Base-by-base conservation (phyloP, 1,284 basidiomycete genomes). In the Sporisorium iseilematis-ciliati region DNA sequence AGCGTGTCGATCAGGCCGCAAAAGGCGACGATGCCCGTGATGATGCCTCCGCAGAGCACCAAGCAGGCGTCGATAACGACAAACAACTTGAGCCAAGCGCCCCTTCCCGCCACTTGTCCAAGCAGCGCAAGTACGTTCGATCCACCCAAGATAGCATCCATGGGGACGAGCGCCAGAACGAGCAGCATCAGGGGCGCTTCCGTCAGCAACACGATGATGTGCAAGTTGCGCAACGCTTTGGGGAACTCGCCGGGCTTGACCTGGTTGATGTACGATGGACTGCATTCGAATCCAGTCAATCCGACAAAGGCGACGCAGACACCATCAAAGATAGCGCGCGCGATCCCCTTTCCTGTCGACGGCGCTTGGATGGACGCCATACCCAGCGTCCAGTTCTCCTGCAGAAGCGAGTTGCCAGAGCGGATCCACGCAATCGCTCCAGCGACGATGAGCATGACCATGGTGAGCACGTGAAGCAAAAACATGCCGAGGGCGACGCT, bases 41-140 rank as follows among this genome's bases (percentile, higher is more conserved):
- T 74, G 63, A 80, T 77, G 26, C 79, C 79, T 21, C 79, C 79
- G 51, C 70, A 74, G 11, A 80, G 68, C 18, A 80, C 79, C 38
- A 78, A 12, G 40, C 60, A 67, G 8, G 79, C 79, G 56, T 80
- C 79, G 20, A 76, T 51, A 5, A 77, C 66, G 7, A 80, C 68
- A 43, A 79, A 55, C n/a, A 76, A 18, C 46, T 75, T 69, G 56
- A 80, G 74, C 65, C 69, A 74, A 1, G 48, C 56, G 10, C 78
- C 78, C 51, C 54, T 65, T 0, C 65, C 74, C 2, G 67, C 68
- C 7, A 60, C 62, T 12, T 66, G 33, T 20, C 62, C 77, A 1
- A 78, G 55, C 35, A 71, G 41, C 6, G 79, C 64, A 7, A 80
- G 68, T 14, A 80, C 60, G 33, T 80, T 79, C 40, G 75, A 43